A percentile compares a stretch with the other conserved stretches of the same genome.
These are phyloP conservation scores for Golubevia pallescens DNA, from an alignment of 1,284 basidiomycete genomes.

Conservation along the genomic window DNA sequence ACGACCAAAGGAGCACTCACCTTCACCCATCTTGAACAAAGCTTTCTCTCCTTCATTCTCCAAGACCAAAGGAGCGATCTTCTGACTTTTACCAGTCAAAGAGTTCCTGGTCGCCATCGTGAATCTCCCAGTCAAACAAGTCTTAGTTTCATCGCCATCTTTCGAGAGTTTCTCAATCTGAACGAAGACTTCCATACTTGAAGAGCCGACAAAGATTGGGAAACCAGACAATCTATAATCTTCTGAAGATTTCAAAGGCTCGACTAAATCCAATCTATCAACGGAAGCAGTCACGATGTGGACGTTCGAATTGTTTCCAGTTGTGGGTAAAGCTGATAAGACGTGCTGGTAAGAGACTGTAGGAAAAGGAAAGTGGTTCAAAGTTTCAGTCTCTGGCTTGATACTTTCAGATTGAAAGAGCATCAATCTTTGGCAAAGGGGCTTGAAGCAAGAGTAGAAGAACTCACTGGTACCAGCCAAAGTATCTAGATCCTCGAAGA, in stretches of 20 bases:
- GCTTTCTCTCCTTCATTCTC: slow-evolving; percentile 47
- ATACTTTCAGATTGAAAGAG: too few species aligned
- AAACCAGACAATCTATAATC: slow-evolving; percentile 21
- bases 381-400: too few species aligned
- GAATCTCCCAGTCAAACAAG: slow-evolving; percentile 64
- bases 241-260: slow-evolving; percentile 38
- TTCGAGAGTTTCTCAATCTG: slow-evolving; percentile 57
- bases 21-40: slow-evolving; percentile 57
- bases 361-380: neutral
- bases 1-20: slow-evolving; percentile 20
- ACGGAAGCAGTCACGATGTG: slow-evolving; percentile 66
- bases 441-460: neutral
- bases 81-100: slow-evolving; percentile 35
- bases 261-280: slow-evolving; percentile 57
- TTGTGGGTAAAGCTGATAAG: slow-evolving; percentile 51
- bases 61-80: slow-evolving; percentile 44
- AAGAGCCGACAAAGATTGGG: slow-evolving; percentile 51
- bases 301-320: slow-evolving; percentile 43
- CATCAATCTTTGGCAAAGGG: neutral
- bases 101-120: slow-evolving; percentile 63
- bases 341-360: slow-evolving; percentile 61
- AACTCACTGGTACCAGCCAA: slow-evolving; percentile 44
- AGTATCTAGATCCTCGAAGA: slow-evolving; percentile 65
- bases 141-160: slow-evolving; percentile 21
- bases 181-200: slow-evolving; percentile 64